Percentiles rank a stretch among this genome's conserved stretches.
These are phyloP conservation scores for Stemphylium vesicarium DNA, from an alignment of 2,329 filamentous ascomycete species.

Conservation along the genomic window DNA sequence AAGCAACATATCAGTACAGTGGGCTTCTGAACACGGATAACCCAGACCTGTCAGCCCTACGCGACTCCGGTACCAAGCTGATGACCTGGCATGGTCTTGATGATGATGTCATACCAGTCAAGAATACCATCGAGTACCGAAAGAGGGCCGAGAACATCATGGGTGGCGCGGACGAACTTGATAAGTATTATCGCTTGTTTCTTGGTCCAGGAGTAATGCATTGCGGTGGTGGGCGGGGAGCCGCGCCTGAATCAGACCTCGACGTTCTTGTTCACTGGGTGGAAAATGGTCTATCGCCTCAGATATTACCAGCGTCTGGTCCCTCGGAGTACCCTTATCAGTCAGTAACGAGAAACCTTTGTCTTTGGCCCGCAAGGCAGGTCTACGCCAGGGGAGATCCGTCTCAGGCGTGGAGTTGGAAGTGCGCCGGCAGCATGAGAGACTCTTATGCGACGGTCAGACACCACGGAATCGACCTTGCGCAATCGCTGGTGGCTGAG, in stretches of 20 bases:
- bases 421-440: neutral
- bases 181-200: constrained; percentile 42
- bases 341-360: neutral
- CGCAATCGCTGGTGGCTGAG: neutral
- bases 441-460: neutral
- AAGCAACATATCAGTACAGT: constrained; percentile 27
- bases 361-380: neutral
- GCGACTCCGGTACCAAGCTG: constrained; percentile 32
- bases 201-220: constrained; percentile 39
- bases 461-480: neutral
- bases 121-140: constrained; percentile 35
- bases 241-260: constrained; percentile 29
- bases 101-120: constrained; percentile 33
- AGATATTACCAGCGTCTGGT: neutral
- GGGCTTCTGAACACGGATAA: constrained; percentile 30
- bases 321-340: too few relatives aligned
- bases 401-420: neutral
- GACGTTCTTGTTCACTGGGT: constrained; percentile 38
- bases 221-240: constrained; percentile 29
- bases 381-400: neutral
- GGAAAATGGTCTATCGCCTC: constrained; percentile 32
- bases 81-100: constrained; percentile 39
- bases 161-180: constrained; percentile 31
- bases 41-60: constrained; percentile 32
- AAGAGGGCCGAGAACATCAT: constrained; percentile 30